phyloP scores from a whole-genome alignment of 192 early-diverging fungal species.

The Backusella parvicylindrica region DNA sequence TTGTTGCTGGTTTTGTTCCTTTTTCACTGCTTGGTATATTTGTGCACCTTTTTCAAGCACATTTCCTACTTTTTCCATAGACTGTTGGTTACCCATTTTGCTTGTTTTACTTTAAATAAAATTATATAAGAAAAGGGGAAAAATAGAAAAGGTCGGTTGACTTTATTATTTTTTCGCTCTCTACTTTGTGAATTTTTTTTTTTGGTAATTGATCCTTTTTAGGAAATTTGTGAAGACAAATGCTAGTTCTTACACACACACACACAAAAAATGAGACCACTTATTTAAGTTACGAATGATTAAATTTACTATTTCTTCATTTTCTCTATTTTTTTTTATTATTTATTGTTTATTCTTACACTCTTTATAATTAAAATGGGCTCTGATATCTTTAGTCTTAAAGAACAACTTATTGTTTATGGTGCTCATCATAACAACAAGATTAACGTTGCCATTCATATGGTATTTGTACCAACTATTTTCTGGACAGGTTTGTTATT shows the following conservation, averaged over 20 bases:
- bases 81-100: constrained; percentile 26
- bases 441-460: constrained; percentile 79
- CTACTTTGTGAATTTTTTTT: too few species aligned
- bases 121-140: neutral
- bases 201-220: neutral
- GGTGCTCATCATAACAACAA: constrained; percentile 79
- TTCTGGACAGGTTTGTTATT: constrained; percentile 70
- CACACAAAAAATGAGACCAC: neutral
- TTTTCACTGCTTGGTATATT: neutral
- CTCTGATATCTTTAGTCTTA: constrained; percentile 70
- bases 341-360: neutral
- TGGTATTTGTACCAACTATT: constrained; percentile 89
- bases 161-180: neutral
- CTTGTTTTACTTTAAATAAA: neutral
- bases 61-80: constrained; percentile 5
- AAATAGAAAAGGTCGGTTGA: neutral
- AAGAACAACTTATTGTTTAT: constrained; percentile 75
- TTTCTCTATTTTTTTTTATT: constrained; percentile 4
- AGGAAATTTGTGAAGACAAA: neutral
- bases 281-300: neutral
- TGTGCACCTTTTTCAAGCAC: constrained; percentile 11
- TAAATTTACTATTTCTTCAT: neutral
- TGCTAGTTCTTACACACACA: too few species aligned
- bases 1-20: constrained; percentile 4
- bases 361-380: neutral